A percentile compares a stretch with the other conserved stretches of the same genome.
Conservation (phyloP, 1,139 yeast species). For the Waltiozyma sp. region DNA sequence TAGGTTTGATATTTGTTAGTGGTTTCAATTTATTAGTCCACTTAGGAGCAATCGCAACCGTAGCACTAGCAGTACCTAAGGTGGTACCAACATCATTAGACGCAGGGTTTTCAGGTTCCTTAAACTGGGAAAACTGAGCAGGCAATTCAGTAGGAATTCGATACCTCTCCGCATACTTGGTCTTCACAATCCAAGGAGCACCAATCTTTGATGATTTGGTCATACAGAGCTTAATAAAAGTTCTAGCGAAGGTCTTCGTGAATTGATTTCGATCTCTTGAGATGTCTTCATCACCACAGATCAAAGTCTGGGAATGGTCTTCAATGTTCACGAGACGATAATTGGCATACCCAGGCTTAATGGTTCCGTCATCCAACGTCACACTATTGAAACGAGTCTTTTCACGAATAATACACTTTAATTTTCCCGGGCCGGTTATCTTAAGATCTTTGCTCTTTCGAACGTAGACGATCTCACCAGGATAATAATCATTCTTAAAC, state of each 20-base stretch:
- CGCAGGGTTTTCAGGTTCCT: slow-evolving; percentile 6
- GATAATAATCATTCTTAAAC: slow-evolving; percentile 78
- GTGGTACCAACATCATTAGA: background rate
- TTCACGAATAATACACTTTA: slow-evolving; percentile 47
- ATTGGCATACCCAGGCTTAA: slow-evolving; percentile 49
- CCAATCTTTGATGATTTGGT: slow-evolving; percentile 77
- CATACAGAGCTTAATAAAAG: slow-evolving; percentile 78
- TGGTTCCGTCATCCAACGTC: slow-evolving; percentile 27
- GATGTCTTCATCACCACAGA: slow-evolving; percentile 64
- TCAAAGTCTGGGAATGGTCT: slow-evolving; percentile 43
- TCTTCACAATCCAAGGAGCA: slow-evolving; percentile 95
- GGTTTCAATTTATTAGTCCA: slow-evolving; percentile 1
- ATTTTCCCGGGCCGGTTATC: slow-evolving; percentile 19
- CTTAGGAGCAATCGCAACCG: background rate
- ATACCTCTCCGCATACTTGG: slow-evolving; percentile 49
- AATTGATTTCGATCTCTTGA: slow-evolving; percentile 77
- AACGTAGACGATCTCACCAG: slow-evolving; percentile 76
- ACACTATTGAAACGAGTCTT: slow-evolving; percentile 41
- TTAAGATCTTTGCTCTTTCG: background rate
- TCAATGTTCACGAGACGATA: slow-evolving; percentile 52
- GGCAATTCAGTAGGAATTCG: slow-evolving; percentile 52
- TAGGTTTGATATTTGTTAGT: too few relatives aligned
- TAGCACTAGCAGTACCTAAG: too few relatives aligned
- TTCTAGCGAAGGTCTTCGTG: slow-evolving; percentile 82
- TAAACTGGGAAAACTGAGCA: slow-evolving; percentile 32